phyloP scores from a whole-genome alignment of 345 rosid genomes.

The Psidium guajava region DNA sequence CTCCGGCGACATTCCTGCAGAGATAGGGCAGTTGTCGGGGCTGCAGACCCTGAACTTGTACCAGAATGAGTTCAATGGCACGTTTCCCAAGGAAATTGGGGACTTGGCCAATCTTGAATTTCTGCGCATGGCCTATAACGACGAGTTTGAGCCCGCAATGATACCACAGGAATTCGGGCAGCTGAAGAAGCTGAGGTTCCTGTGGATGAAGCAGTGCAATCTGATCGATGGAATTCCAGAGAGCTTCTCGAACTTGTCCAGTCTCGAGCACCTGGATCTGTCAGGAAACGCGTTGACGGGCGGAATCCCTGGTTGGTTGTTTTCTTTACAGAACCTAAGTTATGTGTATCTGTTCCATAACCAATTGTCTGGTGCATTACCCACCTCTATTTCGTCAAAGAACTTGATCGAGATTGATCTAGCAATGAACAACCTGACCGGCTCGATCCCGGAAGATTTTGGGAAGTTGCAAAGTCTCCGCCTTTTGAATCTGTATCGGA shows the following conservation, averaged over 20 bases:
- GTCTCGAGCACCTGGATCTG: constrained; percentile 41
- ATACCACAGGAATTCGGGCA: constrained; percentile 60
- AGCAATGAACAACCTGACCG: constrained; percentile 40
- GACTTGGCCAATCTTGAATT: constrained; percentile 46
- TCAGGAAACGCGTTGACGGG: constrained; percentile 41
- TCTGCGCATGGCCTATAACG: constrained; percentile 32
- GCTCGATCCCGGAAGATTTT: constrained; percentile 47
- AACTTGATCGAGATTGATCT: constrained; percentile 43
- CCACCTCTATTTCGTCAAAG: constrained; percentile 26
- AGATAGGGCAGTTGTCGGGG: constrained; percentile 30
- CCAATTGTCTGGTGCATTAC: constrained; percentile 44
- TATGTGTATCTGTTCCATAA: constrained; percentile 28
- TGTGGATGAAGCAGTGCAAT: constrained; percentile 42
- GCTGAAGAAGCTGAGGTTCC: constrained; percentile 30
- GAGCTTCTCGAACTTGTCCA: constrained; percentile 26
- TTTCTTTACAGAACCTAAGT: constrained; percentile 44
- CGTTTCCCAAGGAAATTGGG: constrained; percentile 72
- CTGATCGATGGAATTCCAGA: constrained; percentile 58
- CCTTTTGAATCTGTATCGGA: constrained; percentile 21
- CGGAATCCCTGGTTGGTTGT: constrained; percentile 31
- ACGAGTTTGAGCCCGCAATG: constrained; percentile 28
- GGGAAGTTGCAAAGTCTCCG: constrained; percentile 44
- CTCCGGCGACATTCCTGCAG: constrained; percentile 58
- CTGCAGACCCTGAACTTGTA: constrained; percentile 24
- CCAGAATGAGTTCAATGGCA: constrained; percentile 49